Evolutionary conservation across 2,329 filamentous ascomycete genomes (phyloP).

Genomic region (Raffaelea deltoideospora): DNA sequence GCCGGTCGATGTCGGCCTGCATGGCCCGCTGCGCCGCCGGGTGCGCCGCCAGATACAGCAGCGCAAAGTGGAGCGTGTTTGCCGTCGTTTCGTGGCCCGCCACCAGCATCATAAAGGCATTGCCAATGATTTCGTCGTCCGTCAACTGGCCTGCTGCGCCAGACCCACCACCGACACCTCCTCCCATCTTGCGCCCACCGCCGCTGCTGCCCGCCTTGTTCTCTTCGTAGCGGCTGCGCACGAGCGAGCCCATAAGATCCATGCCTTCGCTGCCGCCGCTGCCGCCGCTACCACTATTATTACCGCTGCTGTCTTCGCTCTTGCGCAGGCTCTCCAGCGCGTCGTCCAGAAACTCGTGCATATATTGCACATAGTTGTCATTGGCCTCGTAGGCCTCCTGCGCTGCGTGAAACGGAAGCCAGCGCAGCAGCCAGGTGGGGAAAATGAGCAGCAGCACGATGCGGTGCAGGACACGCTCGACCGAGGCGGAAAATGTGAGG

Average conservation of each 20-base stretch:
- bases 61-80: constrained; percentile 56
- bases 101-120: constrained; percentile 52
- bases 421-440: constrained; percentile 39
- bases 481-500: constrained; percentile 50
- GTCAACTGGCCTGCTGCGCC: constrained; percentile 24
- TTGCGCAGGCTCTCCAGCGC: constrained; percentile 32
- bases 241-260: constrained; percentile 37
- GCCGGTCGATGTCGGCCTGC: constrained; percentile 52
- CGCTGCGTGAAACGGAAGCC: constrained; percentile 33
- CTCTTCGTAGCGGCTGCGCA: constrained; percentile 24
- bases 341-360: constrained; percentile 50
- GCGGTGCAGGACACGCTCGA: constrained; percentile 45
- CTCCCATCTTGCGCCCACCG: constrained; percentile 6
- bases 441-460: constrained; percentile 47
- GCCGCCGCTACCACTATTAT: no score
- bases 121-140: constrained; percentile 55
- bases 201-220: constrained; percentile 7
- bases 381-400: constrained; percentile 38
- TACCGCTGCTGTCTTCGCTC: no score
- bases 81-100: constrained; percentile 74
- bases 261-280: constrained; percentile 28
- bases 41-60: constrained; percentile 53
- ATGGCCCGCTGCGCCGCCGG: constrained; percentile 47
- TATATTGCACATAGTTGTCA: constrained; percentile 51
- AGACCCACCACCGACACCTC: no score